phyloP scores from a whole-genome alignment of 2,329 filamentous ascomycete genomes.

The Cordyceps javanica region DNA sequence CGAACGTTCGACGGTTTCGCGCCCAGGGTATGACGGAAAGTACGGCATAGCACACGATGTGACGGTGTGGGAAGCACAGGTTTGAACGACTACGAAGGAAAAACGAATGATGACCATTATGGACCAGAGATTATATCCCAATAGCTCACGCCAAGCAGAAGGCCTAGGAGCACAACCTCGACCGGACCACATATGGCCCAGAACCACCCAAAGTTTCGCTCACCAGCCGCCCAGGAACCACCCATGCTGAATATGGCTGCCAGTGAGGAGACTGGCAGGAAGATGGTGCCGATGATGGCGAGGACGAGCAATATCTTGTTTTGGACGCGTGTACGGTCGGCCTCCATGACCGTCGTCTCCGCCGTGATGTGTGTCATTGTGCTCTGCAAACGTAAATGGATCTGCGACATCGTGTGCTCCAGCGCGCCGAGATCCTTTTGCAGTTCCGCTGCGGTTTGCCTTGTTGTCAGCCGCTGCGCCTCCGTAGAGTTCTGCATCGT shows the following conservation, averaged over 20 bases:
- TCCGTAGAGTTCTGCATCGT: slow-evolving; percentile 1
- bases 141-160: slow-evolving; percentile 7
- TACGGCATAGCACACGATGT: background rate
- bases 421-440: slow-evolving; percentile 1
- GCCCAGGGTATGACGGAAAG: background rate
- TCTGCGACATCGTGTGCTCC: slow-evolving; percentile 10
- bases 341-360: slow-evolving; percentile 14
- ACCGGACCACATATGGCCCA: slow-evolving; percentile 12
- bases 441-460: background rate
- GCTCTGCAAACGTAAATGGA: slow-evolving; percentile 11
- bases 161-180: slow-evolving; percentile 8
- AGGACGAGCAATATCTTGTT: slow-evolving; percentile 14
- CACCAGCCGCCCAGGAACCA: slow-evolving; percentile 12
- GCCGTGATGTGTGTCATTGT: slow-evolving; percentile 14
- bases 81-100: background rate
- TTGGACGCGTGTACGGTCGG: slow-evolving; percentile 11
- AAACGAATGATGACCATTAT: background rate
- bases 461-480: background rate
- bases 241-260: slow-evolving; percentile 15
- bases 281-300: slow-evolving; percentile 12
- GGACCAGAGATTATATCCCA: slow-evolving; percentile 5
- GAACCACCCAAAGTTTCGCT: slow-evolving; percentile 11
- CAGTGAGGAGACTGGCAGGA: slow-evolving; percentile 11
- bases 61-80: background rate
- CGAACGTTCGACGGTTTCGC: background rate